Conservation (phyloP, 2,329 filamentous ascomycete genomes). For the Trichoderma sp. region DNA sequence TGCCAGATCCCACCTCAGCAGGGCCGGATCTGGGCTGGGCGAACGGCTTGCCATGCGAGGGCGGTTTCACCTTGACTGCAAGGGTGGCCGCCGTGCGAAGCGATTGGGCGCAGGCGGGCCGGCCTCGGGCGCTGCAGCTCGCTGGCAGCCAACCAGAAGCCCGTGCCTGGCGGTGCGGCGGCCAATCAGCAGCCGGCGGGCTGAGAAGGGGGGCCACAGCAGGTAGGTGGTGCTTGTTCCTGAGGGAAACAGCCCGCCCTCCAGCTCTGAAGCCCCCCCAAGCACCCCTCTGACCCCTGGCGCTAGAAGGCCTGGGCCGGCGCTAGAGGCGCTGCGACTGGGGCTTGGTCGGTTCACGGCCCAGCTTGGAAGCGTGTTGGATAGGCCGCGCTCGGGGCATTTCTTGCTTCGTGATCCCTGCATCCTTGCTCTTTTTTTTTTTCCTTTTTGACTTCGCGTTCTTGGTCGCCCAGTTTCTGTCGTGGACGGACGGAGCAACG, state of each 20-base stretch:
- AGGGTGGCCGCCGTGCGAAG: conserved; percentile 8
- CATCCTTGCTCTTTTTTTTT: neutral
- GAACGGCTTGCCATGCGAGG: conserved; percentile 18
- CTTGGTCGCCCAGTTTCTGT: too few relatives aligned
- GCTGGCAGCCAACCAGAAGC: conserved; percentile 29
- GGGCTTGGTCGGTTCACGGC: conserved; percentile 20
- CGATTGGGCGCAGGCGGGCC: conserved; percentile 26
- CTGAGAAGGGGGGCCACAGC: neutral
- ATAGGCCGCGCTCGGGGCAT: conserved; percentile 3
- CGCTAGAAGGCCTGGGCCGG: conserved; percentile 20
- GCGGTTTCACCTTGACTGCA: conserved; percentile 27
- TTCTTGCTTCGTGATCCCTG: neutral
- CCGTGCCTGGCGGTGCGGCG: conserved; percentile 30
- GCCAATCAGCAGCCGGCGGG: conserved; percentile 24
- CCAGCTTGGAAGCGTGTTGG: conserved; percentile 4
- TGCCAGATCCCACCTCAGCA: neutral
- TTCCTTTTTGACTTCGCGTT: neutral
- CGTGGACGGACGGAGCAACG: too few relatives aligned
- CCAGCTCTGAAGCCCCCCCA: neutral
- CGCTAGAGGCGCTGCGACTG: conserved; percentile 9
- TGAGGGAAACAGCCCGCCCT: neutral
- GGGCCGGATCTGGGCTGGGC: conserved; percentile 9
- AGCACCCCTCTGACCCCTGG: conserved; percentile 11
- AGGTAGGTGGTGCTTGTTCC: conserved; percentile 16
- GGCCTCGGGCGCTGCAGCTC: neutral